phyloP scores from a whole-genome alignment of 495 filamentous ascomycete species.

The Neurospora sp. region DNA sequence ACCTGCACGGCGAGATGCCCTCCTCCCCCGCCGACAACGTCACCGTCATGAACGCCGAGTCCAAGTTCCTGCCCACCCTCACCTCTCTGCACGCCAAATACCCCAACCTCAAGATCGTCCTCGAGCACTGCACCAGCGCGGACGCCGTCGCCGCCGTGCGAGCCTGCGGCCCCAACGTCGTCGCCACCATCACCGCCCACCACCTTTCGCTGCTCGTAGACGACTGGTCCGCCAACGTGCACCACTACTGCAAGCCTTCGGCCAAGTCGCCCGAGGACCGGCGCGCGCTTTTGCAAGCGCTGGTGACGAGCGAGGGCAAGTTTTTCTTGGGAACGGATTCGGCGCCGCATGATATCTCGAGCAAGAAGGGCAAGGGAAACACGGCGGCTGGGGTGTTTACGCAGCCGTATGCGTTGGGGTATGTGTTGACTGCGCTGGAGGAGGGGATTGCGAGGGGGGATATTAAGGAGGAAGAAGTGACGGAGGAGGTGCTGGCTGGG shows the following conservation, averaged over 20 bases:
- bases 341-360: slow-evolving; percentile 54
- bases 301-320: slow-evolving; percentile 56
- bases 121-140: slow-evolving; percentile 74
- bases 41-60: slow-evolving; percentile 72
- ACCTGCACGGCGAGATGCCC: slow-evolving; percentile 50
- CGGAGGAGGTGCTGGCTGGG: slow-evolving; percentile 55
- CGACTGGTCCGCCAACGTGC: slow-evolving; percentile 58
- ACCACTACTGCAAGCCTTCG: slow-evolving; percentile 82
- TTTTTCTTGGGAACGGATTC: slow-evolving; percentile 58
- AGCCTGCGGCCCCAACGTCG: slow-evolving; percentile 65
- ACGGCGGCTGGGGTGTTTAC: slow-evolving; percentile 84
- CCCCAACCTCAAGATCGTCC: slow-evolving; percentile 70
- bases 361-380: slow-evolving; percentile 60
- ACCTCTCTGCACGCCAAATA: slow-evolving; percentile 60
- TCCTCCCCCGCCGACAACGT: slow-evolving; percentile 53
- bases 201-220: slow-evolving; percentile 67
- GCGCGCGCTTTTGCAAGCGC: slow-evolving; percentile 60
- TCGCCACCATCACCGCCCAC: slow-evolving; percentile 63
- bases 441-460: slow-evolving; percentile 56
- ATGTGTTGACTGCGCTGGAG: slow-evolving; percentile 61
- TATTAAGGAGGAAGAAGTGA: slow-evolving; percentile 52
- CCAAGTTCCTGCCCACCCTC: slow-evolving; percentile 69
- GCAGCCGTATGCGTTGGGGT: slow-evolving; percentile 71
- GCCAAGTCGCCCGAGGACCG: slow-evolving; percentile 67
- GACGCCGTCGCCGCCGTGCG: slow-evolving; percentile 72